phyloP scores from a whole-genome alignment of 768 basidiomycete species.

The Auricularia sp. region DNA sequence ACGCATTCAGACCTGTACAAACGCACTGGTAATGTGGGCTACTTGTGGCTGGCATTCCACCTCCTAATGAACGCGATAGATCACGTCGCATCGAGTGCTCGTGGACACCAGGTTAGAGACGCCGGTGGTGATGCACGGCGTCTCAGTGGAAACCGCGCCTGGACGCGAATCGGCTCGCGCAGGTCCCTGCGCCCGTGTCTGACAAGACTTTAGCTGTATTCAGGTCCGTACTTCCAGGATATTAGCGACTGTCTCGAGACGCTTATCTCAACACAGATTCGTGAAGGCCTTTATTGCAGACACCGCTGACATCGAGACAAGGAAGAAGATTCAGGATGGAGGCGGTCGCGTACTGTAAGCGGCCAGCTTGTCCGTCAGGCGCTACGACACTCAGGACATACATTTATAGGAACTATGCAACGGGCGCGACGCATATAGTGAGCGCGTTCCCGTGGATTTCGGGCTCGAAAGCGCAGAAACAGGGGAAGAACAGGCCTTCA shows the following conservation, averaged over 20 bases:
- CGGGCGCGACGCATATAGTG: conserved; percentile 68
- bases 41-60: neutral
- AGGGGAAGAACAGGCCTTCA: conserved; percentile 42
- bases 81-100: conserved; percentile 38
- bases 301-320: conserved; percentile 77
- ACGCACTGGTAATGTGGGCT: conserved; percentile 38
- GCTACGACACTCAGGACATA: neutral
- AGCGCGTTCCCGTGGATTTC: conserved; percentile 40
- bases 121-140: conserved; percentile 29
- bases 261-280: conserved; percentile 22
- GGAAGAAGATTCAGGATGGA: conserved; percentile 48
- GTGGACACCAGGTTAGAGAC: conserved; percentile 60
- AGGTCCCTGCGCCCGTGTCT: neutral
- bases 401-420: conserved; percentile 37
- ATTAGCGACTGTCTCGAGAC: neutral
- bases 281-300: conserved; percentile 59
- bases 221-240: neutral
- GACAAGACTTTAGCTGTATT: neutral
- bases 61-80: conserved; percentile 25
- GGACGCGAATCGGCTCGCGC: conserved; percentile 6
- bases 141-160: conserved; percentile 40
- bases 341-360: conserved; percentile 57
- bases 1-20: conserved; percentile 58
- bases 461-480: conserved; percentile 59
- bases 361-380: conserved; percentile 11